Conservation (phyloP, 352 stramenopile species). For the Phytophthora citricola region DNA sequence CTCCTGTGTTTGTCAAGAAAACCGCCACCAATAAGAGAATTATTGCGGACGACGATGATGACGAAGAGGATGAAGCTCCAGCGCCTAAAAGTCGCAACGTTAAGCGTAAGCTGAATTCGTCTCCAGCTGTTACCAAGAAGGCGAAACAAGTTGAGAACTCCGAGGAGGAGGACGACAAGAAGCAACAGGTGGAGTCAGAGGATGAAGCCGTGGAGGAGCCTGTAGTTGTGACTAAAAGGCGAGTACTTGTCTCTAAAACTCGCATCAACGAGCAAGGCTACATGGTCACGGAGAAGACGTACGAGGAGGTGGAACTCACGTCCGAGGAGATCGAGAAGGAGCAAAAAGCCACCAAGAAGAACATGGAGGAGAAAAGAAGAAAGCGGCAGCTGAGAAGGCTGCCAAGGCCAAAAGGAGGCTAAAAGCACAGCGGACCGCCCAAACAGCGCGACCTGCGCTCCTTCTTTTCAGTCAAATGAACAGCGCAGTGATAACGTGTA, state of each 20-base stretch:
- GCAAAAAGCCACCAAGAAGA: constrained; percentile 51
- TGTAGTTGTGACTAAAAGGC: constrained; percentile 53
- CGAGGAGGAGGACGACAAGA: constrained; percentile 29
- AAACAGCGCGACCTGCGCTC: constrained; percentile 79
- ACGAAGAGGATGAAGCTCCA: constrained; percentile 45
- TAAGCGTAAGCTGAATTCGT: constrained; percentile 59
- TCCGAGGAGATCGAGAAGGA: constrained; percentile 64
- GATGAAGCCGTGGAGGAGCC: constrained; percentile 38
- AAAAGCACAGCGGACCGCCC: constrained; percentile 49
- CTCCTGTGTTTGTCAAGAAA: constrained; percentile 78
- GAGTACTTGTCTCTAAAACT: constrained; percentile 70
- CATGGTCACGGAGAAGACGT: constrained; percentile 86
- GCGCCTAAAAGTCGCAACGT: constrained; percentile 38
- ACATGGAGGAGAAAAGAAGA: constrained; percentile 53
- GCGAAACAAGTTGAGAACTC: constrained; percentile 20
- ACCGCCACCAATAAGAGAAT: constrained; percentile 51
- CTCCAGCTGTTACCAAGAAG: constrained; percentile 34
- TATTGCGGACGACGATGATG: constrained; percentile 77
- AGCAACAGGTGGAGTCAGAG: constrained; percentile 27
- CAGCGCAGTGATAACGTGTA: constrained; percentile 23
- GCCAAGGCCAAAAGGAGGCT: constrained; percentile 60
- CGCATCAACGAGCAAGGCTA: constrained; percentile 84
- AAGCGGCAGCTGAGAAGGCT: constrained; percentile 39
- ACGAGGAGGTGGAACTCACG: constrained; percentile 75
- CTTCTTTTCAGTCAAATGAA: constrained; percentile 60